Base-by-base conservation (phyloP, 1,139 yeast genomes). In the Arxiozyma slooffiae region DNA sequence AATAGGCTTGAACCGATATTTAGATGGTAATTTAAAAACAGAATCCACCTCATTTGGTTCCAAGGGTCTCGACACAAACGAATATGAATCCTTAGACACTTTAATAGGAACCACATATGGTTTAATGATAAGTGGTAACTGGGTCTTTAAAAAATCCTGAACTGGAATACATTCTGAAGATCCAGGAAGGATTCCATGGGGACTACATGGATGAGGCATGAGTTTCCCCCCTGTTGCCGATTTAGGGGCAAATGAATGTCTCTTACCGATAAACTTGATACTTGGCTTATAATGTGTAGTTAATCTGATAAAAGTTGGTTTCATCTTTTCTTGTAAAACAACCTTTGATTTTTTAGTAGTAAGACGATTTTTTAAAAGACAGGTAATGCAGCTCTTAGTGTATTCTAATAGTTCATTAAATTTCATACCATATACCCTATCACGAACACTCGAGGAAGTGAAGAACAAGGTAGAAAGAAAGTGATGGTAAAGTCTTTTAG, bases 1-100 rank as follows among this genome's bases (percentile, higher is more conserved):
- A 34, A 86, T 74, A 5, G 74, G 70, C 49, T 73, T 71, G 68
- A 82, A 85, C 69, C 81, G 81, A 72, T 85, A 86, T 66, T 90
- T 78, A 52, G 69, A 57, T 1, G 96, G 87, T 55, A 88, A 76
- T 54, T 82, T 78, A 49, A 79, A 70, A 63, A 92, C 76, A 40
- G 89, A 74, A 52, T 72, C 72, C 57, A 72, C 74, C 48, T 66
- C 69, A 47, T 59, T 53, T 9, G 26, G 37, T 7, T 18, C 44
- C 37, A 41, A 18, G 17, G 44, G 44, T 41, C 44, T 41, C 16
- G 24, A 9, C 17, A 41, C 44, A 41, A 41, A 41, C 14, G 44
- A 41, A 41, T 41, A 41, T 8, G 44, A 37, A 26, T 20, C 4
- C 8, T 26, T 17, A 7, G 11, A 22, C 7, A 17, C 20, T 41